Evolutionary conservation across 768 basidiomycete species (phyloP).

Genomic region (Boletus subcaerulescens): DNA sequence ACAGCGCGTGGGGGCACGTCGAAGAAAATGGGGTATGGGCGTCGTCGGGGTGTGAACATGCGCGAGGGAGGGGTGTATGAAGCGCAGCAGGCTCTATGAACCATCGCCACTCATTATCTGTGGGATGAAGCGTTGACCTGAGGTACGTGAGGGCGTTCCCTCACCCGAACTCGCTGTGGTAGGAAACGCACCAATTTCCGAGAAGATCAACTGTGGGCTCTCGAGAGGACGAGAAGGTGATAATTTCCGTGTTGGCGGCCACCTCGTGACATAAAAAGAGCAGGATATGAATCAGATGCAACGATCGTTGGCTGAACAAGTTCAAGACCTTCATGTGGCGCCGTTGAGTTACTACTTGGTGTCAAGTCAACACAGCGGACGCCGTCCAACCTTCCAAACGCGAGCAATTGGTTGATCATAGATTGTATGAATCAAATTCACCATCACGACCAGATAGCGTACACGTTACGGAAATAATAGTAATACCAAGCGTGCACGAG

Average conservation of each 20-base stretch:
- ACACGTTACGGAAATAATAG: slow-evolving; percentile 3
- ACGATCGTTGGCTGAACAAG: slow-evolving; percentile 10
- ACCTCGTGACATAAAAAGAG: slow-evolving; percentile 26
- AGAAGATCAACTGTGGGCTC: slow-evolving; percentile 17
- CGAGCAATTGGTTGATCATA: slow-evolving; percentile 7
- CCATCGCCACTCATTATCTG: slow-evolving; percentile 35
- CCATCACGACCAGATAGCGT: slow-evolving; percentile 12
- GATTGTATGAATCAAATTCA: slow-evolving; percentile 12
- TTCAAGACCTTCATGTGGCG: slow-evolving; percentile 17
- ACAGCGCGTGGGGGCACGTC: slow-evolving; percentile 43
- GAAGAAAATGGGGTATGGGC: slow-evolving; percentile 2
- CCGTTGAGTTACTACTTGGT: slow-evolving; percentile 3
- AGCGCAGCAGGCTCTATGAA: slow-evolving; percentile 42
- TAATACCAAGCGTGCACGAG: slow-evolving; percentile 12
- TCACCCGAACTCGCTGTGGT: slow-evolving; percentile 16
- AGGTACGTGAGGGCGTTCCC: not conserved
- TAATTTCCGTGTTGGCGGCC: slow-evolving; percentile 63
- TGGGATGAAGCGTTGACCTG: slow-evolving; percentile 42
- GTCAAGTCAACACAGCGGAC: slow-evolving; percentile 15
- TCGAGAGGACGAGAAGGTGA: slow-evolving; percentile 47
- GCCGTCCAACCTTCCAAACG: not conserved
- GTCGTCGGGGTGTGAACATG: slow-evolving; percentile 32
- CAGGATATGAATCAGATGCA: slow-evolving; percentile 12
- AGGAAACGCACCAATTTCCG: slow-evolving; percentile 30
- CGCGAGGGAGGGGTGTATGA: slow-evolving; percentile 34